Base-by-base conservation (phyloP, 2,329 filamentous ascomycete genomes). In the Rhinocladiella similis region DNA sequence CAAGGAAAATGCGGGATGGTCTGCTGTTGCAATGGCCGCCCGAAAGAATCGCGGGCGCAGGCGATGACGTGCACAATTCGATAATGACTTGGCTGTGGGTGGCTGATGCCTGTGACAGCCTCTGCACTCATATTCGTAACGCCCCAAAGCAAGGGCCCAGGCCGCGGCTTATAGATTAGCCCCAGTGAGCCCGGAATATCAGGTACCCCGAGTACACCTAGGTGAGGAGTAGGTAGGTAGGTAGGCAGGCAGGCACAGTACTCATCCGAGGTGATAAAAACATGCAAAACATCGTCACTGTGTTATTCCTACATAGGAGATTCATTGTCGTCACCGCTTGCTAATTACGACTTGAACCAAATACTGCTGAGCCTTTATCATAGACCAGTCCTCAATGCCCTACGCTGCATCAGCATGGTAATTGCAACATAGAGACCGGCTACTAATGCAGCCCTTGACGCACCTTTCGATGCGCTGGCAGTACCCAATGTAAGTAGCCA, bases 401-500 rank as follows among this genome's bases (percentile, higher is more conserved):
- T 27, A 16, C 49, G 46, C 2, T 43, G 45, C 50, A 53, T 60
- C 50, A 56, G 50, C 39, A 38, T 38, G 22, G 19, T 57, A 35
- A 58, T 27, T 16, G 47, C 53, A 19, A 54, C 9, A 38, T 43
- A 48, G 16, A 59, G n/a, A 9, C 56, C 53, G 27, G 53, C 56
- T 18, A 61, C 5, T 36, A 62, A 19, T 14, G 45, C 53, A 35
- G 53, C 59, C 46, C 59, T 33, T 4, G 58, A 52, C 33, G 50
- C 54, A 46, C 56, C 59, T 48, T 54, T 49, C 13, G 48, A 47
- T 29, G 51, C 36, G 29, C 56, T 59, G 22, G 59, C 59, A n/a
- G 57, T 50, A 18, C 64, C 64, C 51, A 66, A 46, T 2, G 63
- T 66, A 29, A 65, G 43, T 29, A 66, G 43, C 42, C 55, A 65